Evolutionary conservation across 2,329 filamentous ascomycete genomes (phyloP).

Genomic region (Onygenales sp.): DNA sequence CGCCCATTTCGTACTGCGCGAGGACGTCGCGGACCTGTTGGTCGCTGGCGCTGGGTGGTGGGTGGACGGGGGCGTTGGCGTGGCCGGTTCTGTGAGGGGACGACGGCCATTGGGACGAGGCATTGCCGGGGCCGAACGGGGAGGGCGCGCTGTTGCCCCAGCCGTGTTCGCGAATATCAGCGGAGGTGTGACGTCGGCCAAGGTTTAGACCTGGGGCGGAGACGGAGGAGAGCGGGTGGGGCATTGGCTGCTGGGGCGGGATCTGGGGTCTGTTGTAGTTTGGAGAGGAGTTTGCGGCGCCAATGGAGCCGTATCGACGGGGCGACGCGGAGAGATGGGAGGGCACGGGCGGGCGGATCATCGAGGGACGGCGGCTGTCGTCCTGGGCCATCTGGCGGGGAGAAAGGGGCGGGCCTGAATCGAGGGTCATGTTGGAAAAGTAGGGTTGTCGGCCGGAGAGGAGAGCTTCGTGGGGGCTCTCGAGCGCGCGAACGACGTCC

Average conservation of each 20-base stretch:
- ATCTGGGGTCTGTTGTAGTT: conserved; percentile 62
- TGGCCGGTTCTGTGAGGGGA: conserved; percentile 48
- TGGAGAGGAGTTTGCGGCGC: conserved; percentile 58
- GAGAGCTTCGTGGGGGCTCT: conserved; percentile 55
- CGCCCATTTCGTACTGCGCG: conserved; percentile 56
- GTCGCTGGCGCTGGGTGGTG: conserved; percentile 32
- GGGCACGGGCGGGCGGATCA: conserved; percentile 65
- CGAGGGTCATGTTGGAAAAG: conserved; percentile 51
- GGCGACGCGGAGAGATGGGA: conserved; percentile 72
- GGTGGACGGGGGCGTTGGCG: not conserved
- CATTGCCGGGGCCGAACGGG: conserved; percentile 41
- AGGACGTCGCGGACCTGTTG: conserved; percentile 55
- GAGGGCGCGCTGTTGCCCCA: conserved; percentile 43
- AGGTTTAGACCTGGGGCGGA: conserved; percentile 55
- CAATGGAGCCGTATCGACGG: conserved; percentile 80
- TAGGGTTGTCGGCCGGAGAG: conserved; percentile 57
- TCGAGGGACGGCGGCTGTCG: conserved; percentile 63
- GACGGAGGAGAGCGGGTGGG: conserved; percentile 50
- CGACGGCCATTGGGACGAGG: conserved; percentile 56
- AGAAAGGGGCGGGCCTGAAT: conserved; percentile 67
- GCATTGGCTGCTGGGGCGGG: conserved; percentile 53
- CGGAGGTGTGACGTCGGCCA: conserved; percentile 80
- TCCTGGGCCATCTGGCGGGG: conserved; percentile 81
- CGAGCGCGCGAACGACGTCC: conserved; percentile 47
- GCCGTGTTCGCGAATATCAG: conserved; percentile 84